Base-by-base conservation (phyloP, 352 stramenopile species). In the Pythium vanterpoolii region DNA sequence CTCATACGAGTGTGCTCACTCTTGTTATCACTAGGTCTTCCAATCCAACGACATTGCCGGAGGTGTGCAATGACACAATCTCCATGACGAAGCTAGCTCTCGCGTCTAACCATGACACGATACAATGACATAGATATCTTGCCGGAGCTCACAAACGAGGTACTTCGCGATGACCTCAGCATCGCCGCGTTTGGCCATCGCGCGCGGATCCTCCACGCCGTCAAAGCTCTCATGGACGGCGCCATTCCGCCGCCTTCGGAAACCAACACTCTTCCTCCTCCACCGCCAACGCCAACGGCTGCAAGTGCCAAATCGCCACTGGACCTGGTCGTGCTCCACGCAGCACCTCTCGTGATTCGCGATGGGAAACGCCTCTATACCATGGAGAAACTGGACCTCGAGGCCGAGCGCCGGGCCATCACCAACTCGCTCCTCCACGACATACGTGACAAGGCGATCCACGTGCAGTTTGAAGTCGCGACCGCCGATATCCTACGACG, bases 311-410 rank as follows among this genome's bases (percentile, higher is more conserved):
- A 87, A 45, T 84, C 79, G 38, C 10, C 67, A 42, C 68, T 93
- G 27, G 79, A 93, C 51, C 68, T 93, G n/a, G 77, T 86, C 48
- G 83, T 93, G 43, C 81, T 93, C 24, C 83, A 93, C 33, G 83
- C 83, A n/a, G 81, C 83, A n/a, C 83, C 83, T 42, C 76, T 93
- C 16, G 79, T 90, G 54, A 88, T 90, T 56, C 85, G 82, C 57
- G 75, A 93, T 68, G 77, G 71, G 31, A 75, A 78, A 40, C 79
- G 76, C n/a, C 83, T 91, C 43, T 88, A 78, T 60, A 72, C 79
- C 23, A 93, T 93, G 83, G 83, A 93, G 63, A 90, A 93, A 55
- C 77, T 93, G 24, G 81, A 93, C 51, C 63, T 93, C 26, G 81
- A 87, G 36, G 76, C 81, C 4, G 81, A 93, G 56, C 81, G 83